A percentile compares a stretch with the other conserved stretches of the same genome.
Evolutionary conservation across 2,329 filamentous ascomycete species (phyloP).

Genomic region (Hypoxylon sp.): DNA sequence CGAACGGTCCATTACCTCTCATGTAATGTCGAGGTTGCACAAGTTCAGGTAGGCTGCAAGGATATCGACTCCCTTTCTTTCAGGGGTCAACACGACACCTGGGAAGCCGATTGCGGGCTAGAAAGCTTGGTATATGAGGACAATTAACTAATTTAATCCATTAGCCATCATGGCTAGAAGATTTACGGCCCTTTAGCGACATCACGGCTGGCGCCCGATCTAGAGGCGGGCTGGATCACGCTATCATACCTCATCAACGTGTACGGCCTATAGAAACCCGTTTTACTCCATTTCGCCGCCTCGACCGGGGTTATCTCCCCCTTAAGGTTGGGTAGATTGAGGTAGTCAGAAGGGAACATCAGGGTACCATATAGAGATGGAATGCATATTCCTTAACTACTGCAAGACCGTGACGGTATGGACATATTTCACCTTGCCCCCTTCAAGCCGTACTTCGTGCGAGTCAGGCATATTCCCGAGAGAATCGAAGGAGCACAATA

Average conservation of each 20-base stretch:
- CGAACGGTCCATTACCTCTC: neutral
- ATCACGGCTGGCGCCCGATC: neutral
- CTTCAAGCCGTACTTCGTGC: constrained; percentile 55
- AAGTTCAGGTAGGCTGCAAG: neutral
- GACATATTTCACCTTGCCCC: constrained; percentile 57
- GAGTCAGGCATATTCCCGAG: constrained; percentile 55
- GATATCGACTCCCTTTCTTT: too few relatives aligned
- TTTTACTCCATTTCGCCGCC: neutral
- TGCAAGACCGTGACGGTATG: constrained; percentile 55
- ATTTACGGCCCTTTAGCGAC: neutral
- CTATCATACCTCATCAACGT: neutral
- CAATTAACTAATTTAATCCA: neutral
- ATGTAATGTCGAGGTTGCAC: neutral
- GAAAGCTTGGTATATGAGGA: neutral
- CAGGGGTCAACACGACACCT: too few relatives aligned
- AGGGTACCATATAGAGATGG: too few relatives aligned
- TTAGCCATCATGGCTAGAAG: neutral
- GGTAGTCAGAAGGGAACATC: neutral
- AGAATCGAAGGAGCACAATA: constrained; percentile 56
- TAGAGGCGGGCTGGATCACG: neutral
- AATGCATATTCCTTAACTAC: constrained; percentile 2
- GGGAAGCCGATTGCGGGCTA: neutral
- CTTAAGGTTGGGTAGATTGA: neutral
- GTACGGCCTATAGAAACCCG: neutral
- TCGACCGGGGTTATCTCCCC: neutral